These are phyloP conservation scores for Brassica cretica DNA, from an alignment of 345 rosid species.

Conservation along the genomic window DNA sequence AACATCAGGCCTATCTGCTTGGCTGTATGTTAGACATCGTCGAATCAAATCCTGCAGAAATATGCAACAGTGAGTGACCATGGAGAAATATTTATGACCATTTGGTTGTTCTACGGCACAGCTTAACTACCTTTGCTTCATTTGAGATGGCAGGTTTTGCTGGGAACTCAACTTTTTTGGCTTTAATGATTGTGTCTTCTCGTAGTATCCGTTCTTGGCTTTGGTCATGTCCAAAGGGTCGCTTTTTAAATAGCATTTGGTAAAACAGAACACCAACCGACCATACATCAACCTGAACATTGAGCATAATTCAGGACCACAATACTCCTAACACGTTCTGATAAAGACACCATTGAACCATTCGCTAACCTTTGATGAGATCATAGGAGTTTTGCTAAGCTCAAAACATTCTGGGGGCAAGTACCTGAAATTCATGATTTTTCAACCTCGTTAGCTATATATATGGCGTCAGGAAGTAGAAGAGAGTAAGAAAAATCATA, in stretches of 20 bases:
- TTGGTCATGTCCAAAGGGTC: constrained; percentile 99
- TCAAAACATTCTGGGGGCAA: constrained; percentile 99
- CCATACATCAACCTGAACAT: constrained; percentile 94
- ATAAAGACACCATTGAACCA: constrained; percentile 12
- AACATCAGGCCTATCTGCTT: constrained; percentile 88
- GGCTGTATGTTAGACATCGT: constrained; percentile 86
- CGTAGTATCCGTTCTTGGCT: constrained; percentile 92
- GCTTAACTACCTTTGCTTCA: constrained; percentile 81
- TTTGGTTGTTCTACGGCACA: constrained; percentile 14
- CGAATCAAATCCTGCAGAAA: constrained; percentile 82
- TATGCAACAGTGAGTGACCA: constrained; percentile 8
- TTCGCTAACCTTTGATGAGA: constrained; percentile 87
- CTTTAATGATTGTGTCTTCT: constrained; percentile 95
- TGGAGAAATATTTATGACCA: constrained; percentile 2
- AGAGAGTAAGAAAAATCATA: not conserved
- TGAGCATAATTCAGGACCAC: constrained; percentile 17
- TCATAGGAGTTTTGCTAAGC: constrained; percentile 83
- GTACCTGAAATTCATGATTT: constrained; percentile 58
- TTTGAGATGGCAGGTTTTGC: constrained; percentile 83
- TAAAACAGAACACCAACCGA: constrained; percentile 91
- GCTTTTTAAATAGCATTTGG: constrained; percentile 92
- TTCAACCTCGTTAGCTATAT: not conserved
- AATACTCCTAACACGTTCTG: not conserved
- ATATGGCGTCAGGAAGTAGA: not conserved
- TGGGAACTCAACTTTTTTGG: constrained; percentile 94